Base-by-base conservation (phyloP, 2,329 filamentous ascomycete species). In the Exophiala oligosperma region DNA sequence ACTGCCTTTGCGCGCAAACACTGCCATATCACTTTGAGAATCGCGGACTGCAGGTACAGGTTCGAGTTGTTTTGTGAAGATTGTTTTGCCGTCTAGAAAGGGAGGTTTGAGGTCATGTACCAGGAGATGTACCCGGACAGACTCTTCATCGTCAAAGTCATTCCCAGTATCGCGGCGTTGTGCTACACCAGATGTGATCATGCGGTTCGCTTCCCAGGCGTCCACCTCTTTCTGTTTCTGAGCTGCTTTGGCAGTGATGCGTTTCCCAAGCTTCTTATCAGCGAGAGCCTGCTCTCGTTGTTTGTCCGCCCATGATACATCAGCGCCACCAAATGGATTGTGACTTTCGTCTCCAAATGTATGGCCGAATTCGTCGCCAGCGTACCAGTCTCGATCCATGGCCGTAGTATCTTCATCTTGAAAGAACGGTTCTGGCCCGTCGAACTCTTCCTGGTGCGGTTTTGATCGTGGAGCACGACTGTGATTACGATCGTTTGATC, bases 201-300 rank as follows among this genome's bases (percentile, higher is more conserved):
- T 97, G 59, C 94, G 90, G 72, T 99, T 99, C 14, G 93, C 94
- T 74, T 99, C 95, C 94, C 94, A 99, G 0, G 92, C 93, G 74
- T 99, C 94, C 44, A 94, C 92, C 70, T 99, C 94, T 71, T 90
- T 92, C 72, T 96, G 91, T 67, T 92, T 90, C 74, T 96, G 91
- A 57, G 91, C 81, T 60, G 88, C 87, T 51, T 90, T 83, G 46
- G 89, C 89, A 70, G 85, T 91, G 71, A 89, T 81, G 3, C 85
- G 81, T 67, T 83, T 87, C 52, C 83, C 87, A 4, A 86, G 81
- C 77, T 94, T 94, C 80, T 91, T 94, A 73, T 95, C 90, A 7
- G 86, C 81, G 71, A 92, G 76, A 12, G 86, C 88, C 14, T 83
- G 83, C 73, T 96, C 91, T 24, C 82, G 80, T 69, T 91, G 85